A percentile compares a stretch with the other conserved stretches of the same genome.
Conservation (phyloP, 768 basidiomycete genomes). For the Rubroboletus pulcherrimus region DNA sequence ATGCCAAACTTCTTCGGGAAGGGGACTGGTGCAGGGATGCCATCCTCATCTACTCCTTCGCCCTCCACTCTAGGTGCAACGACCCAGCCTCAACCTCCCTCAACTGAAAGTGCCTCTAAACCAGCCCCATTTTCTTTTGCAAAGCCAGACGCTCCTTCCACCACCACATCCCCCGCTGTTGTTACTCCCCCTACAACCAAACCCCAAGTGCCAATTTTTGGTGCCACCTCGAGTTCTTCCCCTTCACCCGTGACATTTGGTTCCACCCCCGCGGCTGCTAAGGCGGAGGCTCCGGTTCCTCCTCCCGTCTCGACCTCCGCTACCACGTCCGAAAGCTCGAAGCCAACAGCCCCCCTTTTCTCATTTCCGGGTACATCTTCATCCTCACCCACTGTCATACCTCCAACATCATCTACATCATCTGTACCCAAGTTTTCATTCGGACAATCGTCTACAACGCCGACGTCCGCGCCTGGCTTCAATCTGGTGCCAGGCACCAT, state of each 20-base stretch:
- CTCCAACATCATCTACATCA: slow-evolving; percentile 5
- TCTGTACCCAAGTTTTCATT: slow-evolving; percentile 26
- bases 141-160: slow-evolving; percentile 21
- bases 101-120: slow-evolving; percentile 10
- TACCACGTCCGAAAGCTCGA: slow-evolving; percentile 8
- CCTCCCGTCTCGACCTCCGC: not conserved
- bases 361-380: slow-evolving; percentile 18
- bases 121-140: slow-evolving; percentile 9
- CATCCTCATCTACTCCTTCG: slow-evolving; percentile 4
- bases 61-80: slow-evolving; percentile 2
- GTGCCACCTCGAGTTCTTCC: slow-evolving; percentile 6
- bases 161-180: slow-evolving; percentile 18
- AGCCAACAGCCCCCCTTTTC: slow-evolving; percentile 17
- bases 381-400: slow-evolving; percentile 1
- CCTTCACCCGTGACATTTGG: slow-evolving; percentile 2
- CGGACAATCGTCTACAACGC: slow-evolving; percentile 13
- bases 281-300: slow-evolving; percentile 1
- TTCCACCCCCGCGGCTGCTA: slow-evolving; percentile 9
- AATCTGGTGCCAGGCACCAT: slow-evolving; percentile 3
- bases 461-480: slow-evolving; percentile 1
- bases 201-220: slow-evolving; percentile 17
- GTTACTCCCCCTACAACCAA: slow-evolving; percentile 6
- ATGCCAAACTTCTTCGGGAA: slow-evolving; percentile 34
- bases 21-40: slow-evolving; percentile 11
- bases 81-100: slow-evolving; percentile 10